Evolutionary conservation across 148 eudicot genomes (phyloP), one percentile per base, ranked within the genome.

Genomic region (Rhododendron kiyosumense): DNA sequence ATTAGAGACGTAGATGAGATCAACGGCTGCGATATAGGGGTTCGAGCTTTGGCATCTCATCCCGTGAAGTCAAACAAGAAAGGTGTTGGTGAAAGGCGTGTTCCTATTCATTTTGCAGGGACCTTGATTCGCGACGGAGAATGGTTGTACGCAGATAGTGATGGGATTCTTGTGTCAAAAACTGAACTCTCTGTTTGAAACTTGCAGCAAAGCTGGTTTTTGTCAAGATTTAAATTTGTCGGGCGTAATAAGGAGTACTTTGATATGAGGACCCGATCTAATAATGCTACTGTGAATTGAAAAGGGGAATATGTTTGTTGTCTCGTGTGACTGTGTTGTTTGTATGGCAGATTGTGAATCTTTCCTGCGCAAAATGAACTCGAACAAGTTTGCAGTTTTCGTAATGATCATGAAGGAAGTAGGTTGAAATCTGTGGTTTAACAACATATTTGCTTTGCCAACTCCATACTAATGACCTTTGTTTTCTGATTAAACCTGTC

Each of bases 81-180:
- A 52, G 92, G 90, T 4, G 18, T 43, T 49, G 92, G 90, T 3
- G 92, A 90, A 75, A 90, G 88, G 81, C 90, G 87, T 14, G 88
- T 87, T 52, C 84, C 90, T 3, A 24, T 90, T 30, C 83, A 89
- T 30, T 34, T 90, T 80, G 92, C 75, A 20, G 92, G 92, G 79
- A 86, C 89, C 38, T 24, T 89, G 81, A 86, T 90, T 57, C 57
- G 61, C 5, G 88, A 87, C 14, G 92, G 92, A 24, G 92, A 90
- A 81, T 90, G 90, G 90, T 87, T 90, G 87, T 90, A 90, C 38
- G 92, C 92, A 18, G 92, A 90, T 81, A 90, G 90, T 74, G 92
- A 90, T 81, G 92, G 92, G 43, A 87, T 90, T 78, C 89, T 90
- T 46, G 46, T 88, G 36, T 90, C 92, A 17, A 90, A 83, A 76